Evolutionary conservation across 192 early-diverging fungal species (phyloP), one percentile per base, ranked within the genome.

Genomic region (Mortierella antarctica): DNA sequence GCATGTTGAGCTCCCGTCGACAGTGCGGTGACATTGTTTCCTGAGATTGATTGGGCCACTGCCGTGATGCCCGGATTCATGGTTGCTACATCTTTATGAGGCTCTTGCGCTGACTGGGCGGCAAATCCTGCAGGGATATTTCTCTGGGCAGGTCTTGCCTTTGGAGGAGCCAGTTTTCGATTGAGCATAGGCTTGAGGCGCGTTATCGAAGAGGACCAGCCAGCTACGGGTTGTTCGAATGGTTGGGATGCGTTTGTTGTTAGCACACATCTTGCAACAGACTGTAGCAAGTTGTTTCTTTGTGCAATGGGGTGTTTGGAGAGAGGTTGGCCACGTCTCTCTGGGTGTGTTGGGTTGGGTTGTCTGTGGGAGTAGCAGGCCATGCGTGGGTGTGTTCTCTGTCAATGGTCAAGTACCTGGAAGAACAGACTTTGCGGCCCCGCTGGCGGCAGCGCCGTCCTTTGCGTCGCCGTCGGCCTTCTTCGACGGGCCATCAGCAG

Each of bases 151-250:
- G 86, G 67, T 56, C 83, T 87, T 40, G 87, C 85, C 40, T 87
- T 88, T 42, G 86, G 84, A 57, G 83, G 86, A 6, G 83, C 65
- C 9, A 75, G 83, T 61, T 87, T 87, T 54, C 89, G 46, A 46
- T 85, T 82, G n/a, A 84, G 59, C 60, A 70, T 82, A 8, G 84
- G 84, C 68, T 82, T 80, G 74, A 85, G 75, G 20, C 84, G 80
- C 21, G 81, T 74, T 4, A 82, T 55, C 0, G 75, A 73, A 8
- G 84, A 66, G 6, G 84, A 67, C 84, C 84, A 85, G 2, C 74
- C 80, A 57, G 74, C 84, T 85, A 64, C 48, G 40, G 44, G 47
- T 42, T 7, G 31, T 20, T 46, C 21, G 46, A 39, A 42, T 46
- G 31, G 7, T 6, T 3, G 17, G 65, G 5, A 48, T 47, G n/a